Conservation (phyloP, 345 rosid genomes). For the Acer campestre region DNA sequence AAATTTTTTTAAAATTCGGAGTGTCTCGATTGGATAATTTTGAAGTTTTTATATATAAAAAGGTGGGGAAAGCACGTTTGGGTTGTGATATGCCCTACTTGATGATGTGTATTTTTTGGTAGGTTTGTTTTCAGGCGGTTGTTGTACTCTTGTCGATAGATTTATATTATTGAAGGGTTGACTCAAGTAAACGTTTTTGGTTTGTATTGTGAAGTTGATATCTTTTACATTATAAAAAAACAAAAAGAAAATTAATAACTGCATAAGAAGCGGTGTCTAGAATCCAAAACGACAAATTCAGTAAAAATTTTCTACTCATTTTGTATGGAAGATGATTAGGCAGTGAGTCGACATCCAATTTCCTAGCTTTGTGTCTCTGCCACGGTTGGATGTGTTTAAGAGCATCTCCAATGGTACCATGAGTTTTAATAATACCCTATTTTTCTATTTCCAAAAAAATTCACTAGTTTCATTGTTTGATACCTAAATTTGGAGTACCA, state of each 20-base stretch:
- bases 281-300: neutral
- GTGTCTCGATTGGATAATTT: no score
- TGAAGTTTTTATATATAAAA: no score
- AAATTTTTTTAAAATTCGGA: no score
- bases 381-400: no score
- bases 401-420: no score
- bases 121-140: neutral
- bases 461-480: no score
- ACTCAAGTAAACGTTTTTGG: conserved; percentile 19
- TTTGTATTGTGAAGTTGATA: neutral
- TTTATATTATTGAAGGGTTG: conserved; percentile 3
- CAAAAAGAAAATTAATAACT: neutral
- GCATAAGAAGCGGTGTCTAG: neutral
- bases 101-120: neutral
- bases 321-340: neutral
- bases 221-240: neutral
- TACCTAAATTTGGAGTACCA: no score
- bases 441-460: no score
- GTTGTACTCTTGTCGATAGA: neutral
- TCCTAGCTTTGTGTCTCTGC: neutral
- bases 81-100: neutral
- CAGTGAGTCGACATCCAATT: neutral
- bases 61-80: no score
- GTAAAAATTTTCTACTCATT: neutral
- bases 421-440: no score